Conservation (phyloP, 2,329 filamentous ascomycete genomes). For the Ceratocystiopsis brevicomis region DNA sequence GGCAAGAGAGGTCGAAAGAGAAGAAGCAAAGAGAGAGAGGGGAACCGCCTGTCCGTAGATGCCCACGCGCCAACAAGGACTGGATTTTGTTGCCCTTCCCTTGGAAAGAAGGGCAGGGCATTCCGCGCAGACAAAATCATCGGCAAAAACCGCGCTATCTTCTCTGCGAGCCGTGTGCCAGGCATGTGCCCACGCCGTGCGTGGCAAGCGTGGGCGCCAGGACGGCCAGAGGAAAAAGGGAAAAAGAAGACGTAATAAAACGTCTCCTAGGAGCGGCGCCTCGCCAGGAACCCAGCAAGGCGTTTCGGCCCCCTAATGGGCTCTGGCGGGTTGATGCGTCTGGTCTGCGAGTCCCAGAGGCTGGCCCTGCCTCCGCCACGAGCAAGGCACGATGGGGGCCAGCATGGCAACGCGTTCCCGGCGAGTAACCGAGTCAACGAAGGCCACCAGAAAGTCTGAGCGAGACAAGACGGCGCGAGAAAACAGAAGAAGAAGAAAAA, state of each 20-base stretch:
- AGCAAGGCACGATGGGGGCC: constrained; percentile 14
- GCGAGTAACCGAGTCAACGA: too few species aligned
- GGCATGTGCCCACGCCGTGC: constrained; percentile 16
- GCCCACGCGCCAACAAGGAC: neutral
- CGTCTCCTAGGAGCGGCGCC: too few species aligned
- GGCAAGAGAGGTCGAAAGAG: constrained; percentile 11
- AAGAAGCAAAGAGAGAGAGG: neutral
- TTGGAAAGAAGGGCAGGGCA: constrained; percentile 2
- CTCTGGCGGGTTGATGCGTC: constrained; percentile 30
- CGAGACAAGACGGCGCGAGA: constrained; percentile 5
- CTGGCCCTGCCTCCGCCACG: too few species aligned
- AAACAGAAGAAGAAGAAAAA: too few species aligned
- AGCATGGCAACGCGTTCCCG: constrained; percentile 4
- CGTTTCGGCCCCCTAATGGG: too few species aligned
- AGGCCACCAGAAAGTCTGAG: constrained; percentile 8
- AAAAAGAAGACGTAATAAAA: too few species aligned
- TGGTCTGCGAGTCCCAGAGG: constrained; percentile 18
- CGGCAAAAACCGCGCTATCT: constrained; percentile 71
- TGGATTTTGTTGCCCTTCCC: neutral
- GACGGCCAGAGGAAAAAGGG: constrained; percentile 25
- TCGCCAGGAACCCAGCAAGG: too few species aligned
- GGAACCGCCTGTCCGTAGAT: neutral
- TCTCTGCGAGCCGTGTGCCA: constrained; percentile 21
- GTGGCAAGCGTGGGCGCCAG: constrained; percentile 8
- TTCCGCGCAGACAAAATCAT: constrained; percentile 76